Evolutionary conservation across 768 basidiomycete genomes (phyloP), one percentile per base, ranked within the genome.

Genomic region (Suillus bovinus): DNA sequence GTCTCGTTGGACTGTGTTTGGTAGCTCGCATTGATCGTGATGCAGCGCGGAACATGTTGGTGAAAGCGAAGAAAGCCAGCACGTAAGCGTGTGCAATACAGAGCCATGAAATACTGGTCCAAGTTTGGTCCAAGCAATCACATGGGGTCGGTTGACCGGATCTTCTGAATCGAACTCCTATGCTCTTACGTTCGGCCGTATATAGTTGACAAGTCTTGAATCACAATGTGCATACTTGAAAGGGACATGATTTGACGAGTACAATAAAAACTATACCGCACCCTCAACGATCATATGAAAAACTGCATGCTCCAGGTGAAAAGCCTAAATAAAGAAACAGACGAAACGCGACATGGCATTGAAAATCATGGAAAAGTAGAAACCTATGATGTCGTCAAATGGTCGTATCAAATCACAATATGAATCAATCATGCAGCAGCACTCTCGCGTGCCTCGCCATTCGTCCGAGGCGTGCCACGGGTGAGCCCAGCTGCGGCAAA

Each of bases 401-500:
- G 62, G 38, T 58, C 58, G 58, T 66, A 50, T 70, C 66, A 63
- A 58, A 61, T 68, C 62, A 54, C 63, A 61, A 62, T 34, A 36
- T 64, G 14, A 58, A 49, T 22, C 29, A 11, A 63, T 74, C 58
- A 74, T 66, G 73, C 63, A 13, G 65, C 69, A 5, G 73, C 54
- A 6, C 71, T 68, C 47, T 73, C 33, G 38, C 56, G 73, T 29
- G 67, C 60, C 44, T 74, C 73, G 4, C 73, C 73, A 22, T 74
- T 76, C 8, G 63, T 56, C 22, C 72, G 74, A 57, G 70, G 70
- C n/a, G n/a, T 29, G 5, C 22, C 22, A 13, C 71, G 74, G 17
- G 76, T 87, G 65, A 93, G 76, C 4, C 91, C 91, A 17, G 89
- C 91, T 10, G 86, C 86, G 5, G 86, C 83, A 59, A 92, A 82